phyloP scores from a whole-genome alignment of 2,329 filamentous ascomycete genomes.

The Ascochyta pisi region DNA sequence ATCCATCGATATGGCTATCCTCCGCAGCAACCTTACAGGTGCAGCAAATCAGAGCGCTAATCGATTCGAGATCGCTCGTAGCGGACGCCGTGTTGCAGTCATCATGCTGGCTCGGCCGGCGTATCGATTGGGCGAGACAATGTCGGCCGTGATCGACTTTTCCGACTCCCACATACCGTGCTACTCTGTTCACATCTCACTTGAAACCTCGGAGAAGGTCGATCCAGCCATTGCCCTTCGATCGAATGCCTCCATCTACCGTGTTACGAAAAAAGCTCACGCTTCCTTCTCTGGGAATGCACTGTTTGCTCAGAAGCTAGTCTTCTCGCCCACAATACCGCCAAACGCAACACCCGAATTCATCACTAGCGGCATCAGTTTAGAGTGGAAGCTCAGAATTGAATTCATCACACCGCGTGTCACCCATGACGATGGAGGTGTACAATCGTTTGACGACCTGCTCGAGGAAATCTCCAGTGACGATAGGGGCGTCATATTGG shows the following conservation, averaged over 20 bases:
- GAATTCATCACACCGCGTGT: slow-evolving; percentile 86
- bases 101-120: slow-evolving; percentile 87
- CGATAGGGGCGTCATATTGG: slow-evolving; percentile 77
- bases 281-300: slow-evolving; percentile 81
- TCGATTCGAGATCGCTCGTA: slow-evolving; percentile 91
- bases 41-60: slow-evolving; percentile 82
- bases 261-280: slow-evolving; percentile 84
- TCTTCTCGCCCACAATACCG: slow-evolving; percentile 85
- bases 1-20: slow-evolving; percentile 87
- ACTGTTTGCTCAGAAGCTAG: slow-evolving; percentile 77
- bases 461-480: slow-evolving; percentile 81
- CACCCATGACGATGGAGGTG: slow-evolving; percentile 43
- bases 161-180: slow-evolving; percentile 77
- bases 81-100: slow-evolving; percentile 88
- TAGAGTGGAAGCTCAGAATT: slow-evolving; percentile 88
- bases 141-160: slow-evolving; percentile 87
- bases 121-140: slow-evolving; percentile 86
- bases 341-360: slow-evolving; percentile 87
- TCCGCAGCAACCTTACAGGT: slow-evolving; percentile 67
- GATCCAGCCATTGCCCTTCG: slow-evolving; percentile 81
- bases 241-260: slow-evolving; percentile 82
- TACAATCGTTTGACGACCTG: slow-evolving; percentile 54
- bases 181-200: slow-evolving; percentile 81
- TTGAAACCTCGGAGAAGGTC: slow-evolving; percentile 88
- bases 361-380: slow-evolving; percentile 82